These are phyloP conservation scores for Pseudogymnoascus sp. DNA, from an alignment of 2,329 filamentous ascomycete genomes.

Conservation along the genomic window DNA sequence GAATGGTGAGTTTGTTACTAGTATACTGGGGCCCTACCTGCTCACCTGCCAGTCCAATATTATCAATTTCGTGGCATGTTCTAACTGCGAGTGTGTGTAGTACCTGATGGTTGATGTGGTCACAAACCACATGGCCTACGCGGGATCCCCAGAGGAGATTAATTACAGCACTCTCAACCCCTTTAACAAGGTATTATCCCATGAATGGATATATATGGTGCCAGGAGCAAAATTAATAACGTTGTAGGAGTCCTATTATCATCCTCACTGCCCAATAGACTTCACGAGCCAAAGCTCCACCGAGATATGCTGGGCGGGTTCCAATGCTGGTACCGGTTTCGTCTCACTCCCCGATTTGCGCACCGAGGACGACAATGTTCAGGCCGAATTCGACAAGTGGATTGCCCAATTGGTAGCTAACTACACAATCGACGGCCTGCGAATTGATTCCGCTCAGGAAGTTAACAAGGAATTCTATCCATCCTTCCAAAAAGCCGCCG, in stretches of 20 bases:
- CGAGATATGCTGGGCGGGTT: slow-evolving; percentile 43
- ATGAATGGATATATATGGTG: neutral
- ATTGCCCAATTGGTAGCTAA: slow-evolving; percentile 34
- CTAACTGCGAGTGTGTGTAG: slow-evolving; percentile 18
- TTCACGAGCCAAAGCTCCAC: slow-evolving; percentile 43
- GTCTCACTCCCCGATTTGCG: slow-evolving; percentile 41
- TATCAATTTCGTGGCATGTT: neutral
- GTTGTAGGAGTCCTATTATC: slow-evolving; percentile 48
- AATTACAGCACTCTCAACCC: slow-evolving; percentile 47
- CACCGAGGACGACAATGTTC: slow-evolving; percentile 36
- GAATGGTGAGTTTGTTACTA: slow-evolving; percentile 38
- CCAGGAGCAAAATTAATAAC: neutral
- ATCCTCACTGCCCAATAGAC: slow-evolving; percentile 48
- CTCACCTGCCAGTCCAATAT: neutral
- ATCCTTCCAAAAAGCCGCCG: slow-evolving; percentile 28
- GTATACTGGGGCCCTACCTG: neutral
- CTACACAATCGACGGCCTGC: slow-evolving; percentile 38
- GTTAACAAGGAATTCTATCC: slow-evolving; percentile 35
- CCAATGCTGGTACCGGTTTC: slow-evolving; percentile 25
- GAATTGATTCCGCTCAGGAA: slow-evolving; percentile 36
- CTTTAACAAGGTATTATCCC: slow-evolving; percentile 39
- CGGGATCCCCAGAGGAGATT: slow-evolving; percentile 39
- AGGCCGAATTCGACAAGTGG: slow-evolving; percentile 34
- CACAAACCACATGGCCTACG: slow-evolving; percentile 49
- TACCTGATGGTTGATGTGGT: slow-evolving; percentile 57